phyloP scores from a whole-genome alignment of 345 rosid species.

The Orychophragmus violaceus region DNA sequence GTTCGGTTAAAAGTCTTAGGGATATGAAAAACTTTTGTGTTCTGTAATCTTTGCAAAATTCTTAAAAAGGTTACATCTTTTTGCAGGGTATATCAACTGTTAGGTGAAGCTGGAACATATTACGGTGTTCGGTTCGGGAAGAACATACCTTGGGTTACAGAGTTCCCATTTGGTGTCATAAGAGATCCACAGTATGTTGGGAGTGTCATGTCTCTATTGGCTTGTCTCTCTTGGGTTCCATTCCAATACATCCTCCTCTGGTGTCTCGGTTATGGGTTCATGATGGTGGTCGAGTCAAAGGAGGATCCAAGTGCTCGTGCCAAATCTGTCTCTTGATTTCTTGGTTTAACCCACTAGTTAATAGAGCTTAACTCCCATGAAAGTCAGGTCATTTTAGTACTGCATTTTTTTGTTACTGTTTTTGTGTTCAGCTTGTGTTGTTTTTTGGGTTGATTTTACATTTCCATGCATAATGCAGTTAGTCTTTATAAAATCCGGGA shows the following conservation, averaged over 20 bases:
- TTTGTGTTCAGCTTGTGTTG: neutral
- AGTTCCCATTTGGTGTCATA: conserved; percentile 84
- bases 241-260: conserved; percentile 73
- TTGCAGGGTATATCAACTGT: conserved; percentile 78
- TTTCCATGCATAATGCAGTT: neutral
- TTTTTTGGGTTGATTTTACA: neutral
- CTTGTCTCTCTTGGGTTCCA: conserved; percentile 73
- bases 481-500: too few relatives aligned
- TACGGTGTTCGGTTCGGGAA: conserved; percentile 85
- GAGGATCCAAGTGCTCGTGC: conserved; percentile 71
- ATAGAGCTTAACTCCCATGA: neutral
- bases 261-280: conserved; percentile 66
- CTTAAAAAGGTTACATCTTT: neutral
- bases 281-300: conserved; percentile 56
- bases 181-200: conserved; percentile 90
- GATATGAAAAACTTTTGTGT: too few relatives aligned
- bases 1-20: too few relatives aligned
- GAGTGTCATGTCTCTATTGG: conserved; percentile 73
- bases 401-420: neutral
- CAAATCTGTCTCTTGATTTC: conserved; percentile 44
- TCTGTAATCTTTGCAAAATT: neutral
- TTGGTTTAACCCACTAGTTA: neutral
- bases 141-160: conserved; percentile 74
- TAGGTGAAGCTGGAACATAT: conserved; percentile 89
- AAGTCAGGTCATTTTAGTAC: neutral